phyloP scores from a whole-genome alignment of 768 basidiomycete genomes.

The Hericium erinaceus region DNA sequence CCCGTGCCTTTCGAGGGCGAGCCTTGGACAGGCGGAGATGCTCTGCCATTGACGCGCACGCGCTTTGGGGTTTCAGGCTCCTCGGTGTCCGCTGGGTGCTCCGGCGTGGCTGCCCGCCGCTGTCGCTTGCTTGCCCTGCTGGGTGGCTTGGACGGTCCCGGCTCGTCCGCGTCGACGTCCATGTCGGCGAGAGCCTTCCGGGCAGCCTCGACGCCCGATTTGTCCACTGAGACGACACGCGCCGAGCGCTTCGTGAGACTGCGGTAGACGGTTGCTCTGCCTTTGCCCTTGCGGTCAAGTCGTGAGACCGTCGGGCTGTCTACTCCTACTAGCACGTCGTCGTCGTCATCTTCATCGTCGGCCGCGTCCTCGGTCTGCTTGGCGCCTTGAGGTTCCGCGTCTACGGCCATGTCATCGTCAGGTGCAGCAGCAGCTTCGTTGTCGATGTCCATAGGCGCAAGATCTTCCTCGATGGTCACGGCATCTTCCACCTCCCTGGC shows the following conservation, averaged over 20 bases:
- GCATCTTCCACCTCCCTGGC: conserved; percentile 21
- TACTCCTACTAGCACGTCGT: not conserved
- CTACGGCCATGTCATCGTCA: not conserved
- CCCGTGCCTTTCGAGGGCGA: conserved; percentile 1
- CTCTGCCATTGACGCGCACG: not conserved
- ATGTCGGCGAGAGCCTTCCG: not conserved
- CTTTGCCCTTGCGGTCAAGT: not conserved
- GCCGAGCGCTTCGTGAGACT: not conserved
- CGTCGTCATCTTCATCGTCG: conserved; percentile 1
- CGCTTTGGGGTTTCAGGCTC: not conserved
- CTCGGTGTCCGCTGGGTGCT: not conserved
- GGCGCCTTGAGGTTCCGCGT: not conserved
- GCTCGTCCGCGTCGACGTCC: conserved; percentile 6
- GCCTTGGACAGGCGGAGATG: not conserved
- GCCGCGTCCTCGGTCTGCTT: not conserved
- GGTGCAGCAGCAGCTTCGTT: conserved; percentile 6
- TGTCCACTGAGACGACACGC: not conserved
- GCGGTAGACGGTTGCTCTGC: not conserved
- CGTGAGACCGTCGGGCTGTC: not conserved
- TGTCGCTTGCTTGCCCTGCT: not conserved
- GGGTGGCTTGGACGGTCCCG: not conserved
- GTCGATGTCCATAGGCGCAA: conserved; percentile 15
- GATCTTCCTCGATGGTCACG: conserved; percentile 12
- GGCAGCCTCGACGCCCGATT: not conserved
- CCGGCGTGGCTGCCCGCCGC: not conserved